Evolutionary conservation across 129 eudicot genomes (phyloP), one percentile per base, ranked within the genome.

Genomic region (Oenanthe sinensis): DNA sequence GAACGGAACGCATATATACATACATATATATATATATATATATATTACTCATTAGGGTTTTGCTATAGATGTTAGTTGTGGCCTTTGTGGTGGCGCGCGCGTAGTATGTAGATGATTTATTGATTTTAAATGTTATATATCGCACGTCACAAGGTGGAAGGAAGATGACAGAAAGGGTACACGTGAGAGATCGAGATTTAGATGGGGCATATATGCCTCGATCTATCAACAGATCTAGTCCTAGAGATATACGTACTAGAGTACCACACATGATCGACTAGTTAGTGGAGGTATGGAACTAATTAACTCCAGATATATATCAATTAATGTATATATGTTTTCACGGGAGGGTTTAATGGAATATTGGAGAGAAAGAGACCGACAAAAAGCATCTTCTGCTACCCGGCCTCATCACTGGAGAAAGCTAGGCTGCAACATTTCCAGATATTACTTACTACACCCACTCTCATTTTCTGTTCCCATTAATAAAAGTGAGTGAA

Each of bases 321-420:
- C 28, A 2, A 55, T 55, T 22, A 55, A 60, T 2, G 2, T 60
- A n/a, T n/a, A 9, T n/a, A 60, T 2, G 68, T 60, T 60, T 24
- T 60, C 68, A 60, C 68, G 68, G 68, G 68, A 52, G 68, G 68
- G 11, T 58, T n/a, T n/a, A n/a, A 22, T 22, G n/a, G n/a, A 58
- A 14, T 33, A 60, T n/a, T 60, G 68, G 33, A 60, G 33, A 60
- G 68, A 60, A 60, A 60, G 68, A 60, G 68, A 60, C 68, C 68
- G 68, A 60, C 68, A 60, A 60, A 60, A 60, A 60, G 68, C 68
- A 60, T 60, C 68, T 60, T 60, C 68, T 60, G 68, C n/a, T 60
- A 8, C 33, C 33, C n/a, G n/a, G 36, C 36, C 36, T 33, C 36
- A 22, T 14, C 42, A 37, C 43, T 36, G 26, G 24, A 24, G 36